Evolutionary conservation across 495 filamentous ascomycete genomes (phyloP).

Genomic region (Lasiosphaeria miniovina): DNA sequence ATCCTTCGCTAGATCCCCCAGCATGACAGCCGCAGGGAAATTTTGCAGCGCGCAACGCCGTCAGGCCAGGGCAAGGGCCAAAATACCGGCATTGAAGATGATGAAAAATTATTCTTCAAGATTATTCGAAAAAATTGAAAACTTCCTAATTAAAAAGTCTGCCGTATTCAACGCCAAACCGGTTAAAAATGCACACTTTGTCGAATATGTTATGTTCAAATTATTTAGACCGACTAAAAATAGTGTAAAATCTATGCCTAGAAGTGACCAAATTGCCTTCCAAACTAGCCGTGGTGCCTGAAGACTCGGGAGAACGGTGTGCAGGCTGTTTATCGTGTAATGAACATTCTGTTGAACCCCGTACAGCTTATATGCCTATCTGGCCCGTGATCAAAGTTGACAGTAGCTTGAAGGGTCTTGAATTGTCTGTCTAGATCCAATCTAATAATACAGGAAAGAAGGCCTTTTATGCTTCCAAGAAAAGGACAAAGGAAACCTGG

Average conservation of each 20-base stretch:
- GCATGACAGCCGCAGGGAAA: background rate
- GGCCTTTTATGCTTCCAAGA: no score
- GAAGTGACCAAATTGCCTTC: background rate
- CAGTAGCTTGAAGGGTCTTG: no score
- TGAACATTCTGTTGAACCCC: background rate
- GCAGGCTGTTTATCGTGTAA: background rate
- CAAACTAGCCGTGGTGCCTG: background rate
- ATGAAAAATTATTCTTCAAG: background rate
- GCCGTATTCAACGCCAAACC: background rate
- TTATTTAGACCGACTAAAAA: background rate
- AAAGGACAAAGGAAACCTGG: no score
- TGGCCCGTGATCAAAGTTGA: no score
- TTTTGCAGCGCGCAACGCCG: background rate
- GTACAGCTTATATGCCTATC: background rate
- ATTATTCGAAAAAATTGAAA: background rate
- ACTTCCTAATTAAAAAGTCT: background rate
- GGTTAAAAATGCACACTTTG: background rate
- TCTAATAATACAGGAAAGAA: no score
- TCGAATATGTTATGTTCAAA: background rate
- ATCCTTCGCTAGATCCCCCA: background rate
- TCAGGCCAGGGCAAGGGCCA: background rate
- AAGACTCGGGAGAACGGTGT: background rate
- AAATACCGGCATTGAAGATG: background rate
- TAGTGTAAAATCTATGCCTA: background rate
- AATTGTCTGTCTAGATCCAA: no score